Conservation (phyloP, 306 rosid genomes). For the Quercus wislizeni region DNA sequence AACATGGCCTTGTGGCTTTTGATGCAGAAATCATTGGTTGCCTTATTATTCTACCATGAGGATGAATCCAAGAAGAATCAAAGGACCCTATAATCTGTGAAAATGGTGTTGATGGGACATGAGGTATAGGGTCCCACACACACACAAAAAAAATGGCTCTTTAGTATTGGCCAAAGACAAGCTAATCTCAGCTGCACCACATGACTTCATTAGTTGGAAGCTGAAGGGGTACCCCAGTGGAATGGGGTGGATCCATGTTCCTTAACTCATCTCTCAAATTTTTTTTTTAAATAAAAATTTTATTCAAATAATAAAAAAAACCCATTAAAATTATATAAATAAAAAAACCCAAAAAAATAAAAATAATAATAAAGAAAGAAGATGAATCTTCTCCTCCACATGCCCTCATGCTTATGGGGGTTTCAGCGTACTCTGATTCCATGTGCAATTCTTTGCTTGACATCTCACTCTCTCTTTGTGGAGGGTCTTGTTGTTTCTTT, state of each 20-base stretch:
- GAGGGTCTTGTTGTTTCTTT: slow-evolving; percentile 8
- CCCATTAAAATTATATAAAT: neutral
- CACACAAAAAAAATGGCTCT: neutral
- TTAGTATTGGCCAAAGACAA: slow-evolving; percentile 52
- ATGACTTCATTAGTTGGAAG: slow-evolving; percentile 60
- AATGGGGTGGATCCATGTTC: slow-evolving; percentile 66
- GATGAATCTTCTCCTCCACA: slow-evolving; percentile 59
- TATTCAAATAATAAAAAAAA: neutral
- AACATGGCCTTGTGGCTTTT: neutral
- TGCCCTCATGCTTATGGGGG: slow-evolving; percentile 46
- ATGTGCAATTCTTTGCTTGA: slow-evolving; percentile 54
- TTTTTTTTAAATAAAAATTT: neutral
- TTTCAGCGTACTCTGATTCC: slow-evolving; percentile 48
- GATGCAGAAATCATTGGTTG: slow-evolving; percentile 30
- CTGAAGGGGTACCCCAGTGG: slow-evolving; percentile 41
- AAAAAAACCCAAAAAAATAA: neutral
- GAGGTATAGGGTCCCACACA: slow-evolving; percentile 23
- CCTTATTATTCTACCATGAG: slow-evolving; percentile 7
- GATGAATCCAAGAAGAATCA: slow-evolving; percentile 5
- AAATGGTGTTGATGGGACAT: slow-evolving; percentile 42
- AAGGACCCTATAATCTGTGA: slow-evolving; percentile 29
- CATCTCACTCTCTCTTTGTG: slow-evolving; percentile 30
- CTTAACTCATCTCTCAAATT: neutral
- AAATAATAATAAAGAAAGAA: neutral
- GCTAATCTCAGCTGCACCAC: slow-evolving; percentile 50